Evolutionary conservation across 768 basidiomycete genomes (phyloP).

Genomic region (Clavulina sp.): DNA sequence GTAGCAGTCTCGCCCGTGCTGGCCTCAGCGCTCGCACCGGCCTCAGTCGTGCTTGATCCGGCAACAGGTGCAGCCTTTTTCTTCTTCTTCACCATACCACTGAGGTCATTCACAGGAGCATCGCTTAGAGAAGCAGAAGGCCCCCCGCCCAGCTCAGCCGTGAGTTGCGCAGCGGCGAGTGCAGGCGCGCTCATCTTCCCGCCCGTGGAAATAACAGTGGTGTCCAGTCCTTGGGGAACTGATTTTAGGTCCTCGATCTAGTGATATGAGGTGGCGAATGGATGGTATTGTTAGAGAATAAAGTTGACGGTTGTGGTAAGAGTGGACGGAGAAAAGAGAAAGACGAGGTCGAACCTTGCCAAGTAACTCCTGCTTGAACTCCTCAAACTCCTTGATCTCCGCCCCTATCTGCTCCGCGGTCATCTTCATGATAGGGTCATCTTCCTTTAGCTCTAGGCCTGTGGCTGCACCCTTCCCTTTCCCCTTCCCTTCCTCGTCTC

Average conservation of each 20-base stretch:
- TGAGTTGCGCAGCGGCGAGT: not conserved
- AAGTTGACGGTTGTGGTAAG: not conserved
- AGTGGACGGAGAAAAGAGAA: too few species aligned
- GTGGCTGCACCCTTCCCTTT: slow-evolving; percentile 30
- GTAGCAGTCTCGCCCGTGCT: too few species aligned
- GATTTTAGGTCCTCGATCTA: slow-evolving; percentile 86
- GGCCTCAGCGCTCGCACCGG: too few species aligned
- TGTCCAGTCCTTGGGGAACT: slow-evolving; percentile 39
- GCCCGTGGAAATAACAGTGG: too few species aligned
- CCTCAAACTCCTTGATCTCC: slow-evolving; percentile 65
- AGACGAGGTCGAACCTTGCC: slow-evolving; percentile 48
- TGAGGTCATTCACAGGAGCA: slow-evolving; percentile 62
- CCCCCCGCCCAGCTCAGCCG: slow-evolving; percentile 10
- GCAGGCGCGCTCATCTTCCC: slow-evolving; percentile 2
- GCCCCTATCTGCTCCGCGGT: slow-evolving; percentile 51
- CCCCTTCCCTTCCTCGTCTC: slow-evolving; percentile 51
- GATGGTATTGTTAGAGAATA: not conserved
- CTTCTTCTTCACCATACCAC: slow-evolving; percentile 76
- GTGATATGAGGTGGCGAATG: slow-evolving; percentile 1
- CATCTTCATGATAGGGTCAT: slow-evolving; percentile 45
- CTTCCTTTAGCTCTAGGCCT: slow-evolving; percentile 5
- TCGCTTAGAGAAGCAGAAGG: slow-evolving; percentile 41
- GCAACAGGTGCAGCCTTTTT: slow-evolving; percentile 29
- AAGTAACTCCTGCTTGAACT: slow-evolving; percentile 62
- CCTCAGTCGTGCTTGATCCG: not conserved